Evolutionary conservation across 2,329 filamentous ascomycete genomes (phyloP).

Genomic region (Hypoxylon sp.): DNA sequence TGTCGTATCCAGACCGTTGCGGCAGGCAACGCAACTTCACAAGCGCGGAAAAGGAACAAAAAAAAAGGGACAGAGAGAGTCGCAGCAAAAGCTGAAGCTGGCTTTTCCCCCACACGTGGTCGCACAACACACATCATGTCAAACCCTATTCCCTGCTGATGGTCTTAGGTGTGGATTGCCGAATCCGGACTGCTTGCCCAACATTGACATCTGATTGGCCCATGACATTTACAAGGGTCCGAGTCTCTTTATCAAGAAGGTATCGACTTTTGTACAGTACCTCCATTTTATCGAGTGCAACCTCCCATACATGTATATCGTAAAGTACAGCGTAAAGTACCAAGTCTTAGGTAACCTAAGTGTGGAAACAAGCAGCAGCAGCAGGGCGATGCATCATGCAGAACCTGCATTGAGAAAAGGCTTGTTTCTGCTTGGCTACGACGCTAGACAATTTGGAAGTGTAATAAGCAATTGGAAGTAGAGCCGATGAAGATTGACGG

Average conservation of each 20-base stretch:
- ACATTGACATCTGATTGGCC: conserved; percentile 29
- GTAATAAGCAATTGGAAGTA: conserved; percentile 30
- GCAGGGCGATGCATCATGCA: conserved; percentile 40
- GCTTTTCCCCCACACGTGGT: conserved; percentile 34
- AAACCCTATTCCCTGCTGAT: conserved; percentile 6
- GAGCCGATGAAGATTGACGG: conserved; percentile 17
- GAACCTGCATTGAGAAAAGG: conserved; percentile 41
- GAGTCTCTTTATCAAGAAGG: background rate
- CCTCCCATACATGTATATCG: background rate
- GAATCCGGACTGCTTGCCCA: conserved; percentile 30
- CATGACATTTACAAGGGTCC: conserved; percentile 19
- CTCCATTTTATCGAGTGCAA: background rate
- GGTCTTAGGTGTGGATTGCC: conserved; percentile 35
- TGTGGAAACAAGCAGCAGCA: conserved; percentile 6
- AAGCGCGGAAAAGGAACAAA: conserved; percentile 12
- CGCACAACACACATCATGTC: conserved; percentile 17
- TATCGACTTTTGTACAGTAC: conserved; percentile 16
- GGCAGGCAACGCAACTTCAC: conserved; percentile 22
- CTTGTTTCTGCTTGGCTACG: conserved; percentile 44
- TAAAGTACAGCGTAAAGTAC: background rate
- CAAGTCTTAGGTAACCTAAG: background rate
- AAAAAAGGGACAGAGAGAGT: conserved; percentile 5
- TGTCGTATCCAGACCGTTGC: conserved; percentile 2
- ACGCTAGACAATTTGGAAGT: conserved; percentile 26
- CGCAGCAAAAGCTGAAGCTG: conserved; percentile 15